Base-by-base conservation (phyloP, 768 basidiomycete genomes). In the Chalciporus chontae region DNA sequence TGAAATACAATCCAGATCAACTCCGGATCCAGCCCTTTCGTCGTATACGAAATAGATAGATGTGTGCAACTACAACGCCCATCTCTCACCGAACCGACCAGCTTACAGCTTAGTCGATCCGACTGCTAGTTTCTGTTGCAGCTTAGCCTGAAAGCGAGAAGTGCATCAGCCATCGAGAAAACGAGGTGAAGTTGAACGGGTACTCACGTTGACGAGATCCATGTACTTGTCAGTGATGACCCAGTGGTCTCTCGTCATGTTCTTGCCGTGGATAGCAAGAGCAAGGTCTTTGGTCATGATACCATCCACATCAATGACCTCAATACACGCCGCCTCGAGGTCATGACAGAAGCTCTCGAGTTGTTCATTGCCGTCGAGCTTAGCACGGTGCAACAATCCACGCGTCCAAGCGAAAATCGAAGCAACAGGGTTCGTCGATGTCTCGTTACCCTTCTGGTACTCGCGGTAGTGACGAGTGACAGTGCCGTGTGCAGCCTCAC, bases 351-450 rank as follows among this genome's bases (percentile, higher is more conserved):
- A 99, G 40, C 71, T 69, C 45, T 71, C 74, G 24, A 99, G 80
- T 29, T 75, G 74, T 18, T 80, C 81, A 66, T 95, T 98, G 36
- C 73, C 74, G 64, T 99, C 95, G 27, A 97, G 77, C 75, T 91
- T 93, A 55, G 94, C 94, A 57, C 94, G 86, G 73, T 93, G 92
- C 47, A 91, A 72, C 37, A 99, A 78, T 0, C 95, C 95, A 40
- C 96, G 85, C 14, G 95, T 98, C 95, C 95, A 99, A 8, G 95
- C 95, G 62, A 94, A 98, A 74, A 99, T 97, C 49, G 90, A 93
- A 40, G 95, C 95, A 58, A 98, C 94, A 36, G 95, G 94, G 80
- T 99, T 99, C 41, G 95, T 99, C 50, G 90, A 94, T 10, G 95
- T 98, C 75, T 98, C 96, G 51, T 87, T 85, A 44, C 95, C 95